phyloP scores from a whole-genome alignment of 257 asterid genomes.

The Solanum rostratum region DNA sequence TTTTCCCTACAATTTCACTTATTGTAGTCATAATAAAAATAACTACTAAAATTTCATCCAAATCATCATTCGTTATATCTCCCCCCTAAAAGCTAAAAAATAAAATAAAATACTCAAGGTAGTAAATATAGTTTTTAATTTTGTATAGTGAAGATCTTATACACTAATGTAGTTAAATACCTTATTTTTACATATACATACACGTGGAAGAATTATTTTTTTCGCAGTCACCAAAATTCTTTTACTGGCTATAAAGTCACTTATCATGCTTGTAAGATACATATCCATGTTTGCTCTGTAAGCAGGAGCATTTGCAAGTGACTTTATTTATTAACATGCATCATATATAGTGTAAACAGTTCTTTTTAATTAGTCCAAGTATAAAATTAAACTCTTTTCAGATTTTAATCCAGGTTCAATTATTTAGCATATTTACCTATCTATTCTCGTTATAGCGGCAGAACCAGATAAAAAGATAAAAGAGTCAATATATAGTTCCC shows the following conservation, averaged over 20 bases:
- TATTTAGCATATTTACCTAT: not conserved
- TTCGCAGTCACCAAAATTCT: not conserved
- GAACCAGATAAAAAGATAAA: too few species aligned
- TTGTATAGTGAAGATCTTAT: not conserved
- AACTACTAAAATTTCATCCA: not conserved
- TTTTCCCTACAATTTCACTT: conserved; percentile 27
- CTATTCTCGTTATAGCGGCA: too few species aligned
- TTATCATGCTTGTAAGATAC: not conserved
- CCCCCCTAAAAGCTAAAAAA: not conserved
- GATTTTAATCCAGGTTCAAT: not conserved
- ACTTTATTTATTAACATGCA: not conserved
- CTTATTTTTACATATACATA: not conserved
- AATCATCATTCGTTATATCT: not conserved
- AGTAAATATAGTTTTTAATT: not conserved
- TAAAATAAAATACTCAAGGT: not conserved
- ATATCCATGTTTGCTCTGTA: not conserved
- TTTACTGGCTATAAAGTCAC: not conserved
- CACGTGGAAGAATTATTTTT: not conserved
- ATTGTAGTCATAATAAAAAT: not conserved
- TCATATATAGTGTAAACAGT: not conserved
- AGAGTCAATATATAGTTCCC: too few species aligned
- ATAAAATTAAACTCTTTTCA: not conserved
- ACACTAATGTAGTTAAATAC: not conserved
- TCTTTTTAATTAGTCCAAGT: not conserved
- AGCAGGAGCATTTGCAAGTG: not conserved